Conservation (phyloP, 306 rosid genomes). For the Alnus glutinosa region DNA sequence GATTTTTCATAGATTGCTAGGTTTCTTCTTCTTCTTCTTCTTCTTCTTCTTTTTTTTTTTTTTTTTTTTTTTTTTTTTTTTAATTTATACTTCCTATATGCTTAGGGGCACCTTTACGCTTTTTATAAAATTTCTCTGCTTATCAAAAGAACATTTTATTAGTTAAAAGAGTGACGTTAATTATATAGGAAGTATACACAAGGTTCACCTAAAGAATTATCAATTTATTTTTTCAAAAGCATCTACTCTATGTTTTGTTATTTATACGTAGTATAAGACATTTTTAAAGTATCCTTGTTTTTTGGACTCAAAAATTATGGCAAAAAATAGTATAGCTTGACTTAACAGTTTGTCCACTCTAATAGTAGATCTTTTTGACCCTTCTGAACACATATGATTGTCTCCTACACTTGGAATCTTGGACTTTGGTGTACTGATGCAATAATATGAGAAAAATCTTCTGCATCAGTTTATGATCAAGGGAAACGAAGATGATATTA, state of each 20-base stretch:
- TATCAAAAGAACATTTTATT: background rate
- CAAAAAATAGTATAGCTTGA: background rate
- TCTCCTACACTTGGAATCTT: background rate
- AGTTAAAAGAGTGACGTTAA: background rate
- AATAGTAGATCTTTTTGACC: background rate
- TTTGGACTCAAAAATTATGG: background rate
- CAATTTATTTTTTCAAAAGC: background rate
- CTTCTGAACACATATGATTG: background rate
- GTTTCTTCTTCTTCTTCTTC: too few relatives aligned
- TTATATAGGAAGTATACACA: background rate
- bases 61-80: too few relatives aligned
- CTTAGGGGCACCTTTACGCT: too few relatives aligned
- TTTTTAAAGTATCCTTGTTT: background rate
- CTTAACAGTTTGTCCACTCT: background rate
- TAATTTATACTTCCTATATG: too few relatives aligned
- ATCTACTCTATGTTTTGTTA: background rate
- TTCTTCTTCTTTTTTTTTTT: too few relatives aligned
- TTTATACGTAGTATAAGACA: background rate
- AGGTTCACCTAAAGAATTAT: background rate
- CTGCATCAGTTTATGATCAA: too few relatives aligned
- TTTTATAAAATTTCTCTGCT: too few relatives aligned
- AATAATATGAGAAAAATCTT: too few relatives aligned
- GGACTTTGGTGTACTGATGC: too few relatives aligned
- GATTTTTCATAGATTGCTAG: background rate
- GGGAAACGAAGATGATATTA: too few relatives aligned